These are phyloP conservation scores for Penicillium herquei DNA, from an alignment of 495 filamentous ascomycete genomes.

Conservation along the genomic window DNA sequence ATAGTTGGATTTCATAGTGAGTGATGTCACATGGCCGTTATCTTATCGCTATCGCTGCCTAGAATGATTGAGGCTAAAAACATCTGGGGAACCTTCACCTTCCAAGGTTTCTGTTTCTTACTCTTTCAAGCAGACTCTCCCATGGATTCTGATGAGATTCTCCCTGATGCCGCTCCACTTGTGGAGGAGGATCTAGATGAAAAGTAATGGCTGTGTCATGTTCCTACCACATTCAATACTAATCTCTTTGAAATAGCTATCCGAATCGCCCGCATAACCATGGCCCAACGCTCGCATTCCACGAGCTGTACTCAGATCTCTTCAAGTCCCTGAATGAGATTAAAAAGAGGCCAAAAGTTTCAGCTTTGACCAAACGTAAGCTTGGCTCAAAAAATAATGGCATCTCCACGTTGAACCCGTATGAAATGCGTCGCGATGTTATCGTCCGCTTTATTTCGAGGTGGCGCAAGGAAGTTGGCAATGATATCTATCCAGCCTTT, in stretches of 20 bases:
- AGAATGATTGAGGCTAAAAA: constrained; percentile 27
- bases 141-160: constrained; percentile 51
- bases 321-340: constrained; percentile 87
- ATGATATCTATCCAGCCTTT: constrained; percentile 92
- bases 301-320: constrained; percentile 69
- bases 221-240: constrained; percentile 16
- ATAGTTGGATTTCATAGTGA: not conserved
- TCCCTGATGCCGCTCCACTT: constrained; percentile 8
- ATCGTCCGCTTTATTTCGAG: constrained; percentile 86
- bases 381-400: constrained; percentile 53
- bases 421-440: constrained; percentile 79
- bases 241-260: constrained; percentile 53
- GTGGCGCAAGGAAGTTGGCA: constrained; percentile 84
- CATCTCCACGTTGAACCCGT: constrained; percentile 61
- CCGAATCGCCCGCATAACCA: constrained; percentile 82
- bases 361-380: constrained; percentile 46
- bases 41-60: constrained; percentile 28
- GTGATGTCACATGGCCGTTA: constrained; percentile 18
- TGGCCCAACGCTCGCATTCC: constrained; percentile 76
- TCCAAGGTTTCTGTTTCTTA: constrained; percentile 17
- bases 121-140: constrained; percentile 9
- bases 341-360: constrained; percentile 68
- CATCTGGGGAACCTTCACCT: constrained; percentile 14
- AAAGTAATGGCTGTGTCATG: constrained; percentile 46
- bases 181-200: constrained; percentile 59